Conservation (phyloP, 257 asterid genomes). For the Linaria vulgaris region DNA sequence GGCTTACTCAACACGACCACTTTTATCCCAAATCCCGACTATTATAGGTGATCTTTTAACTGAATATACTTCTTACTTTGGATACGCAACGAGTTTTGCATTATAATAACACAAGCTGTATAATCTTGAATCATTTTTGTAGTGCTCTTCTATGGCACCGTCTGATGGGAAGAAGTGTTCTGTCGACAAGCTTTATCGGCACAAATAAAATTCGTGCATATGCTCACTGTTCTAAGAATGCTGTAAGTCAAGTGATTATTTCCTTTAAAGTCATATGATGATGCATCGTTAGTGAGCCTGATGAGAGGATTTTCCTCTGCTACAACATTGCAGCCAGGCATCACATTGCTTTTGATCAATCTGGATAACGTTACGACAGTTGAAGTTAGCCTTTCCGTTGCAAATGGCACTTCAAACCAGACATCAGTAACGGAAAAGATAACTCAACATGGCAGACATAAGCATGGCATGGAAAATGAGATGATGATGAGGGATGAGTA, state of each 20-base stretch:
- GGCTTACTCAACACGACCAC: constrained; percentile 69
- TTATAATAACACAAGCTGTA: too few species aligned
- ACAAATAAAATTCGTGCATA: constrained; percentile 64
- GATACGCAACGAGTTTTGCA: not conserved
- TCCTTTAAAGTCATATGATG: too few species aligned
- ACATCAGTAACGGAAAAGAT: constrained; percentile 23
- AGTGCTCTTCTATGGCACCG: constrained; percentile 96
- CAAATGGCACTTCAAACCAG: constrained; percentile 33
- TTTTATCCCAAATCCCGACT: constrained; percentile 83
- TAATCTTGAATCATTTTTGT: not conserved
- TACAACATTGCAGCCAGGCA: constrained; percentile 49
- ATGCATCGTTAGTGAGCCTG: too few species aligned
- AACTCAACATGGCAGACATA: constrained; percentile 19
- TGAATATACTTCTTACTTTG: not conserved
- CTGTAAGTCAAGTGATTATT: constrained; percentile 44
- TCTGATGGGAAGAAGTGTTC: constrained; percentile 71
- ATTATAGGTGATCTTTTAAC: constrained; percentile 53
- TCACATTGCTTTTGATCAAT: constrained; percentile 73
- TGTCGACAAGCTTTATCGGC: constrained; percentile 55
- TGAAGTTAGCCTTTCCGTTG: constrained; percentile 43
- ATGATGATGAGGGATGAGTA: constrained; percentile 58
- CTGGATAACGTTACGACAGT: constrained; percentile 54
- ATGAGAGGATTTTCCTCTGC: too few species aligned
- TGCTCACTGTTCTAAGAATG: constrained; percentile 71
- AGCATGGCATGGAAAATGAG: constrained; percentile 8